Evolutionary conservation across 2,329 filamentous ascomycete genomes (phyloP).

Genomic region (Trichoderma sp.): DNA sequence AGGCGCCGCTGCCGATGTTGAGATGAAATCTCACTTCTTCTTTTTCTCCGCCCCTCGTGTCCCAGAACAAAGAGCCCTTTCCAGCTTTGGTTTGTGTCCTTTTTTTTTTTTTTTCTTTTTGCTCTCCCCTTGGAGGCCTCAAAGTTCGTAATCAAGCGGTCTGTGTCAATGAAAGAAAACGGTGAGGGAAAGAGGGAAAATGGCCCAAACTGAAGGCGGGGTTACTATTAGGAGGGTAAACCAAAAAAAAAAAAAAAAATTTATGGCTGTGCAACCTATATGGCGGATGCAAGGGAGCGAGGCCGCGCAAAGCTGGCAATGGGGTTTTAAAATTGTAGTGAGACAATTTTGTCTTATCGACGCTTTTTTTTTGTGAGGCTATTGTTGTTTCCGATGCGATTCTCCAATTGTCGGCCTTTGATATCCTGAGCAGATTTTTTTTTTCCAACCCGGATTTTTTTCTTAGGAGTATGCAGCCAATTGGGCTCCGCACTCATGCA

Average conservation of each 20-base stretch:
- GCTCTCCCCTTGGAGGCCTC: background rate
- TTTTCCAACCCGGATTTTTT: background rate
- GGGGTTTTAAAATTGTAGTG: background rate
- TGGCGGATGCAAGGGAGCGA: background rate
- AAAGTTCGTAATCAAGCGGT: background rate
- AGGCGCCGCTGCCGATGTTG: background rate
- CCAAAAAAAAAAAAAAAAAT: background rate
- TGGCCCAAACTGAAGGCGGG: slow-evolving; percentile 9
- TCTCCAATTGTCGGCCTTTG: background rate
- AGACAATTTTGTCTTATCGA: slow-evolving; percentile 9
- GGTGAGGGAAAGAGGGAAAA: slow-evolving; percentile 19
- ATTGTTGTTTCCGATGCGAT: background rate
- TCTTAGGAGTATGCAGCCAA: background rate
- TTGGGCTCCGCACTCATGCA: background rate
- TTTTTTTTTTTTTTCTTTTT: too few relatives aligned
- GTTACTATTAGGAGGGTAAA: background rate
- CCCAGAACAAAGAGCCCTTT: background rate
- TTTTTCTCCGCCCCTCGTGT: background rate
- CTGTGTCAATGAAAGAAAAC: slow-evolving; percentile 15
- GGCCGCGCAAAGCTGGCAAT: background rate
- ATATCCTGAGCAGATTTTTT: background rate
- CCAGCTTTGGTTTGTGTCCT: background rate
- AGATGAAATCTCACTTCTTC: background rate
- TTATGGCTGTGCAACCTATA: slow-evolving; percentile 9
- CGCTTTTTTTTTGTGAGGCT: background rate